Evolutionary conservation across 129 eudicot genomes (phyloP), one percentile per base, ranked within the genome.

Genomic region (Dittrichia graveolens): DNA sequence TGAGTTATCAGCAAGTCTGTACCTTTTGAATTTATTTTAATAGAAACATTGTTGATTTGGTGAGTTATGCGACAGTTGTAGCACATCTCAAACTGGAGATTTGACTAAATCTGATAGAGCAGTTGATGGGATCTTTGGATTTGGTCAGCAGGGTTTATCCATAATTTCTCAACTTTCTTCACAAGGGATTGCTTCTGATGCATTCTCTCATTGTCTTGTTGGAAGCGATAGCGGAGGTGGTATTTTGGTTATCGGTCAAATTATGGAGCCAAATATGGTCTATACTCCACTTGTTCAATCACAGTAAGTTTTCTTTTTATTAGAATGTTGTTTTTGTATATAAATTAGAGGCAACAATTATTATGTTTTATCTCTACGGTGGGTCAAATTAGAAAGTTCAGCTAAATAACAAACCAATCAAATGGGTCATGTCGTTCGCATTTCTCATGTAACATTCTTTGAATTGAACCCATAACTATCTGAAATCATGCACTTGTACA

Each of bases 61-160:
- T 49, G 50, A 55, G 61, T 68, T 79, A 19, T 79, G 75, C 40
- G 53, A 75, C 98, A 93, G 98, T 19, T 93, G 98, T 85, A 89
- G 96, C 81, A 86, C 91, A 55, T 46, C 95, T 44, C 87, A 81
- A 74, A 80, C 96, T 7, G 98, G 98, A 49, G 96, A 89, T 66
- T 84, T 93, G 78, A 83, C 87, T 11, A 93, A 87, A 66, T 64
- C 95, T 3, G 96, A 93, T 69, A 78, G 95, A 83, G 96, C 98
- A 13, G 95, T 89, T 81, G 92, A 93, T 75, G 98, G 98, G 58
- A 93, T 93, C 18, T 87, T 93, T 79, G 98, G 98, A 16, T 87
- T 93, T 54, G 98, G 98, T 48, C 98, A 93, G 83, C 91, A 87
- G 74, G 88, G 95, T 41, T 80, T 89, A 78, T 93, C 98, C 12